phyloP scores from a whole-genome alignment of 2,329 filamentous ascomycete species.

The Emericellopsis atlantica region DNA sequence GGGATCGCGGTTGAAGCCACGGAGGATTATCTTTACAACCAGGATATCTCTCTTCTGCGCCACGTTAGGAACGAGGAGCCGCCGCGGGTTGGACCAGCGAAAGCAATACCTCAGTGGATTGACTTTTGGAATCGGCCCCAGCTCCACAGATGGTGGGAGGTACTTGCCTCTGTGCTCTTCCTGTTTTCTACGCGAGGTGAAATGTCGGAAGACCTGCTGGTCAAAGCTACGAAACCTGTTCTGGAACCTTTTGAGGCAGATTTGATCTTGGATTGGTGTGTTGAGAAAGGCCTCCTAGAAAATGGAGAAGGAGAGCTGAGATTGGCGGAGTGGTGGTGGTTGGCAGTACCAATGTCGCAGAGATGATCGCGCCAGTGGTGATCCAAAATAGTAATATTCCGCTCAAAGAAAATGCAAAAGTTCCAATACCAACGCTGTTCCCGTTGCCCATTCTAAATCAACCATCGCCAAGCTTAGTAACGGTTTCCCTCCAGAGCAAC shows the following conservation, averaged over 20 bases:
- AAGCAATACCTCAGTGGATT: slow-evolving; percentile 58
- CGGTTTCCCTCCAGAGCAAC: too few species aligned
- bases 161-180: slow-evolving; percentile 50
- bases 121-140: slow-evolving; percentile 53
- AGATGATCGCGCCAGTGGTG: too few species aligned
- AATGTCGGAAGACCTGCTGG: slow-evolving; percentile 37
- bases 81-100: slow-evolving; percentile 24
- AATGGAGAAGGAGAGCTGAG: slow-evolving; percentile 26
- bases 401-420: too few species aligned
- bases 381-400: too few species aligned
- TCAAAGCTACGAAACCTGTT: slow-evolving; percentile 40
- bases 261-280: slow-evolving; percentile 46
- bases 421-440: too few species aligned
- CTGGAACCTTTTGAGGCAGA: slow-evolving; percentile 52
- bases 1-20: slow-evolving; percentile 48
- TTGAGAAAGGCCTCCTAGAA: slow-evolving; percentile 35
- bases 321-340: slow-evolving; percentile 57
- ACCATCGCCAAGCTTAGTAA: too few species aligned
- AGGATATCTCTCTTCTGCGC: slow-evolving; percentile 29
- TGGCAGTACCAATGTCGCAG: slow-evolving; percentile 26
- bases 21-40: slow-evolving; percentile 47
- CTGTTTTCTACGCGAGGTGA: slow-evolving; percentile 50
- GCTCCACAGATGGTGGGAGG: slow-evolving; percentile 48
- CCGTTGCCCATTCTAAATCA: too few species aligned
- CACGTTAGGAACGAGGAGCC: slow-evolving; percentile 22